Percentiles rank a stretch among this genome's conserved stretches.
Evolutionary conservation across 371 early-diverging fungal species (phyloP).

Genomic region (Apophysomyces ossiformis): DNA sequence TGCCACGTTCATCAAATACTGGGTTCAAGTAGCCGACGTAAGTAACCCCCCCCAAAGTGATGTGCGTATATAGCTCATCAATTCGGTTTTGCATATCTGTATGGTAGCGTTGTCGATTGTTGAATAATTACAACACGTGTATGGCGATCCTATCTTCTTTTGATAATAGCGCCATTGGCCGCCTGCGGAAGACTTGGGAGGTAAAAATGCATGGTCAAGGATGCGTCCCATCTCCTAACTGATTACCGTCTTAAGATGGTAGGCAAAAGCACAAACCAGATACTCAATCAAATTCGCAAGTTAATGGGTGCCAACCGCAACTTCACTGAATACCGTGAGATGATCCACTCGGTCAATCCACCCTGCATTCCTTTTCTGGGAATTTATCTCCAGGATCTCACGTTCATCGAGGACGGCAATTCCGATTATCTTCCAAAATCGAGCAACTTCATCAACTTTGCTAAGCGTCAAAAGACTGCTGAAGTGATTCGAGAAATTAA

Average conservation of each 20-base stretch:
- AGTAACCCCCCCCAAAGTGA: slow-evolving; percentile 8
- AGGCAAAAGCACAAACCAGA: slow-evolving; percentile 62
- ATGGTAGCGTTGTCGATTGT: slow-evolving; percentile 60
- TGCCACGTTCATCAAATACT: slow-evolving; percentile 78
- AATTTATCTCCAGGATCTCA: slow-evolving; percentile 88
- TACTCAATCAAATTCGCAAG: slow-evolving; percentile 52
- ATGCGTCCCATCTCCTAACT: not conserved
- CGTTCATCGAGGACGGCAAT: slow-evolving; percentile 95
- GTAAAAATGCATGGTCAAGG: slow-evolving; percentile 16
- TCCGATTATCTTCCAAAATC: slow-evolving; percentile 70
- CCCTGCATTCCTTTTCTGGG: slow-evolving; percentile 95
- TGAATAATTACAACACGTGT: slow-evolving; percentile 93
- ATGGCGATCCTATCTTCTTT: slow-evolving; percentile 91
- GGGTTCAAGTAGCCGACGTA: slow-evolving; percentile 84
- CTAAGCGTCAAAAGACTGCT: slow-evolving; percentile 86
- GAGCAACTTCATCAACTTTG: slow-evolving; percentile 85
- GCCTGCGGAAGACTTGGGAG: slow-evolving; percentile 92
- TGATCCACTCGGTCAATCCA: slow-evolving; percentile 84
- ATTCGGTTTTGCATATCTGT: not conserved
- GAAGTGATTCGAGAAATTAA: slow-evolving; percentile 92
- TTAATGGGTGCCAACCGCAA: slow-evolving; percentile 85
- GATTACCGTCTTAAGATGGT: slow-evolving; percentile 31
- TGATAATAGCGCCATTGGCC: slow-evolving; percentile 86
- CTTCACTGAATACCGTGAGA: slow-evolving; percentile 85
- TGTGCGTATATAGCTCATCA: not conserved